Base-by-base conservation (phyloP, 768 basidiomycete species). In the Pholiota microspora region DNA sequence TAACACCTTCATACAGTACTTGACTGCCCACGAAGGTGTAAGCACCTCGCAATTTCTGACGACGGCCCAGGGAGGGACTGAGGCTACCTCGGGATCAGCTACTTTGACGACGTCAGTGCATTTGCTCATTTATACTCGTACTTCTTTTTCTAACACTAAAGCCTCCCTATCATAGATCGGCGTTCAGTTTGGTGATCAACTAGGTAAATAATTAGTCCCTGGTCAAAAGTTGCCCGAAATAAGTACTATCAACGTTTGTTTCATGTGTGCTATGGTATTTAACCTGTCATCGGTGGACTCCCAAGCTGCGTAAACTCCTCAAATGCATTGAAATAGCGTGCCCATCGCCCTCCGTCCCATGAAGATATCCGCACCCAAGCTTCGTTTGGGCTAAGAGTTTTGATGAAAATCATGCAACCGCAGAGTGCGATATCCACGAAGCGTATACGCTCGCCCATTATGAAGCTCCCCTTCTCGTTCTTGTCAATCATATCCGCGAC, bases 11-110 rank as follows among this genome's bases (percentile, higher is more conserved):
- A 7, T 54, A 18, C 46, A 87, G 84, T 80, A 83, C 58, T 65
- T 88, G 61, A 78, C 77, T 0, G 49, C 75, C 7, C 68, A 73
- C 44, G 69, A 77, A 29, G 72, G 75, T 4, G 58, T 88, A 28
- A 66, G 69, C 55, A 62, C 75, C 12, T 78, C 81, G 2, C 78
- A 88, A 60, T 88, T 76, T 69, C 72, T 88, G 49, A 76, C 66
- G 32, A 83, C 78, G 10, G 77, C 77, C 1, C 84, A 88, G 61
- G 84, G 75, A 6, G 86, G 86, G 5, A 82, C 81, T 0, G 86
- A 88, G 65, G 79, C 80, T 13, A 85, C 81, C 0, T 74, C 73
- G 9, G 85, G 85, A n/a, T 71, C 72, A 25, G 83, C 80, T 8
- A 77, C 73, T 0, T 67, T 86, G 7, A 76, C 72, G 0, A 80